phyloP scores from a whole-genome alignment of 2,329 filamentous ascomycete species.

The Pseudogymnoascus sp. region DNA sequence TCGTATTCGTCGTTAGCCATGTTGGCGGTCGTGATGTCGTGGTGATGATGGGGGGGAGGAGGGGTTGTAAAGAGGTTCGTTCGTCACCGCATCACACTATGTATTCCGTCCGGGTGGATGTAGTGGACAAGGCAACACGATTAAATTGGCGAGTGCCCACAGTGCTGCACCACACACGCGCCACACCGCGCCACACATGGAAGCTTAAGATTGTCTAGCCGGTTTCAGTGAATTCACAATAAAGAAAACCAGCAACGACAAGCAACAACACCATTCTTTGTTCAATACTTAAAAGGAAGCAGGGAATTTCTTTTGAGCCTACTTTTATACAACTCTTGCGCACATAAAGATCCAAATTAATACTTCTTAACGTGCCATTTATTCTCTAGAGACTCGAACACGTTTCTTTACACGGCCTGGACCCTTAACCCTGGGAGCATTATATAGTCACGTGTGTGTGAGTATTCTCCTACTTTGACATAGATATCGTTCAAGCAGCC shows the following conservation, averaged over 20 bases:
- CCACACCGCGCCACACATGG: slow-evolving; percentile 15
- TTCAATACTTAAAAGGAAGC: background rate
- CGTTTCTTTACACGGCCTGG: background rate
- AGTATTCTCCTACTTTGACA: background rate
- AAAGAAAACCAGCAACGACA: background rate
- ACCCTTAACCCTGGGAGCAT: background rate
- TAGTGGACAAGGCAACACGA: slow-evolving; percentile 15
- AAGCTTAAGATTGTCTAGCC: background rate
- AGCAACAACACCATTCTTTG: background rate
- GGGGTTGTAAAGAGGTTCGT: slow-evolving; percentile 12
- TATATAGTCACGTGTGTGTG: background rate
- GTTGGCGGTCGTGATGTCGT: slow-evolving; percentile 33
- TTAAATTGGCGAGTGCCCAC: slow-evolving; percentile 8
- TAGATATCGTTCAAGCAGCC: background rate
- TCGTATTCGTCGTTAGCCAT: slow-evolving; percentile 99
- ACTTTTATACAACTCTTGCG: background rate
- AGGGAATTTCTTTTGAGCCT: background rate
- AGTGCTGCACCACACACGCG: slow-evolving; percentile 22
- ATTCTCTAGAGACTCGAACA: background rate
- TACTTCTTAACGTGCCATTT: background rate
- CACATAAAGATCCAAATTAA: background rate
- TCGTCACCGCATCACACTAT: slow-evolving; percentile 6
- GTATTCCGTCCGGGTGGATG: slow-evolving; percentile 10
- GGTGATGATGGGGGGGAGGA: slow-evolving; percentile 16
- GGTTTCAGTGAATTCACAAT: background rate